Base-by-base conservation (phyloP, 768 basidiomycete genomes). In the Floccularia luteovirens region DNA sequence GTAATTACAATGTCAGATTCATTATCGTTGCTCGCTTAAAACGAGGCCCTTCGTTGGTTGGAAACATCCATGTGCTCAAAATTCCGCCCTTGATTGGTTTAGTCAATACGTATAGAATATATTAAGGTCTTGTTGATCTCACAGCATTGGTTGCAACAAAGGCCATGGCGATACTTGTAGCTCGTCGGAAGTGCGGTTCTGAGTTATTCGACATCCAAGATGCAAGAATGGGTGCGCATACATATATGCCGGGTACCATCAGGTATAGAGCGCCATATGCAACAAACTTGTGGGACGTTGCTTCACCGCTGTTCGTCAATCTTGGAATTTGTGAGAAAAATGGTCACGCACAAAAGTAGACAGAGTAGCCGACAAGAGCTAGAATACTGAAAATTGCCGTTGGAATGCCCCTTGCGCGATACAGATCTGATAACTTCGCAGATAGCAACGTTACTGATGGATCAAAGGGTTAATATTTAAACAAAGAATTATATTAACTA, bases 161-260 rank as follows among this genome's bases (percentile, higher is more conserved):
- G 5, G 57, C 61, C 2, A 57, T 21, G 1, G 61, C 61, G 25
- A 63, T 54, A 44, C 59, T 61, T 0, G 59, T 59, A 6, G 63
- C 63, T 34, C 63, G 52, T 5, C 63, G 56, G 42, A 54, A 65
- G 43, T 63, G 51, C 2, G 62, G 60, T 31, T 63, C 63, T 13
- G 59, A 61, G 36, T 65, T 65, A 31, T 65, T 65, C 1, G 61
- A 48, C 56, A 62, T 55, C 63, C 62, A 65, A 19, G 62, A 61
- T 17, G 50, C 48, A 1, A 58, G 22, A 7, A 59, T 44, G 2
- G 63, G 63, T 0, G 56, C 51, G 8, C 45, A 27, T 1, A 54
- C 60, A 33, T 62, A 65, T 0, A 59, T 53, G 1, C 63, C 63
- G 0, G 62, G 60, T 3, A 65, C 56, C 20, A 56, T 59, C 2